Conservation (phyloP, 371 early-diverging fungal genomes). For the Rhizopus sp. region DNA sequence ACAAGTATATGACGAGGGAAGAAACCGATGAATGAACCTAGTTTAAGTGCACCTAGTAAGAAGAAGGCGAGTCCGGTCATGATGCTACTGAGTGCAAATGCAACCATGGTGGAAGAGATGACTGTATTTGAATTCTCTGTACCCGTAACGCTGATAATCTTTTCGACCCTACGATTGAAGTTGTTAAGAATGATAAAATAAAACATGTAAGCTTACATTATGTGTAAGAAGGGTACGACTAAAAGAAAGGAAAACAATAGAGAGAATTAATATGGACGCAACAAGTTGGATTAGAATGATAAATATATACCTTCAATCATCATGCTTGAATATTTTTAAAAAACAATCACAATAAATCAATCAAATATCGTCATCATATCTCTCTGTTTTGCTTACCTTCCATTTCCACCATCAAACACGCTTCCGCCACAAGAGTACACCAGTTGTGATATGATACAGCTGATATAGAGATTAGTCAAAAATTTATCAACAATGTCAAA, state of each 20-base stretch:
- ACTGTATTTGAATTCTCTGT: slow-evolving; percentile 63
- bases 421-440: slow-evolving; percentile 86
- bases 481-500: neutral
- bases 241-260: neutral
- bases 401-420: slow-evolving; percentile 89
- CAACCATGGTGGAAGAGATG: slow-evolving; percentile 87
- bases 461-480: slow-evolving; percentile 16
- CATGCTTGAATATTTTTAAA: slow-evolving; percentile 57
- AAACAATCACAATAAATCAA: neutral
- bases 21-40: slow-evolving; percentile 84
- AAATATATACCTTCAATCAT: slow-evolving; percentile 83
- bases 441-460: slow-evolving; percentile 83
- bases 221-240: slow-evolving; percentile 89
- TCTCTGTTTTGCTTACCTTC: slow-evolving; percentile 48
- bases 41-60: slow-evolving; percentile 80
- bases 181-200: neutral
- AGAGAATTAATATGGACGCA: neutral
- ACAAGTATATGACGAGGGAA: slow-evolving; percentile 96
- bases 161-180: slow-evolving; percentile 53
- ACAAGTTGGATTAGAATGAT: neutral
- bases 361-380: neutral
- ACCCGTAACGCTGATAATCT: slow-evolving; percentile 65
- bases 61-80: slow-evolving; percentile 89
- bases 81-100: slow-evolving; percentile 82
- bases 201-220: slow-evolving; percentile 64